Evolutionary conservation across 768 basidiomycete species (phyloP).

Genomic region (Amylocystis lapponica): DNA sequence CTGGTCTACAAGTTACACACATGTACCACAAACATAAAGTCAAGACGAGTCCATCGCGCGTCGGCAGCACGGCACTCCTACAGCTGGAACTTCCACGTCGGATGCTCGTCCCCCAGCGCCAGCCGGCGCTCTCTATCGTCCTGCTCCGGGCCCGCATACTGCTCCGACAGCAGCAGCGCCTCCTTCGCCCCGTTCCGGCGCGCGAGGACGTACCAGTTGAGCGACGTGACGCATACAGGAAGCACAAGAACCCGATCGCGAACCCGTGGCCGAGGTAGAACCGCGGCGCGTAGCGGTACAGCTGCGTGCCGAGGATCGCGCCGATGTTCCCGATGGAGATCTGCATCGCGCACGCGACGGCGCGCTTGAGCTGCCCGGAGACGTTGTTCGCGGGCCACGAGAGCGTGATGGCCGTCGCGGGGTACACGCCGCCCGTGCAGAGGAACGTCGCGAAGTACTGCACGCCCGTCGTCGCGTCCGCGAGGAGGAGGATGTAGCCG

Average conservation of each 20-base stretch:
- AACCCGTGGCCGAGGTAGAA: constrained; percentile 9
- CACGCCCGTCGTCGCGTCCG: constrained; percentile 6
- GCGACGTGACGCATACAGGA: neutral
- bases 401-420: constrained; percentile 8
- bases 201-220: constrained; percentile 3
- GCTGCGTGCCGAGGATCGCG: constrained; percentile 9
- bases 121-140: constrained; percentile 3
- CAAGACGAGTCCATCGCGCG: too few relatives aligned
- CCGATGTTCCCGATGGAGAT: constrained; percentile 8
- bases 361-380: constrained; percentile 9
- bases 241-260: constrained; percentile 4
- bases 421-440: constrained; percentile 7
- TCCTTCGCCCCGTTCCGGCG: constrained; percentile 4
- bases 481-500: constrained; percentile 9
- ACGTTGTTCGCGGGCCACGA: constrained; percentile 11
- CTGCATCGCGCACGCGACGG: constrained; percentile 8
- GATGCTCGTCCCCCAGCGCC: constrained; percentile 4
- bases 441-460: constrained; percentile 12
- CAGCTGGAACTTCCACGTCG: constrained; percentile 6
- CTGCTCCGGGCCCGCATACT: neutral
- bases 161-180: neutral
- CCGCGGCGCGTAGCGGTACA: constrained; percentile 6
- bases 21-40: too few relatives aligned
- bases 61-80: too few relatives aligned
- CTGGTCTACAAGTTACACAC: too few relatives aligned